Evolutionary conservation across 352 stramenopile species (phyloP).

Genomic region (Pythium sp.): DNA sequence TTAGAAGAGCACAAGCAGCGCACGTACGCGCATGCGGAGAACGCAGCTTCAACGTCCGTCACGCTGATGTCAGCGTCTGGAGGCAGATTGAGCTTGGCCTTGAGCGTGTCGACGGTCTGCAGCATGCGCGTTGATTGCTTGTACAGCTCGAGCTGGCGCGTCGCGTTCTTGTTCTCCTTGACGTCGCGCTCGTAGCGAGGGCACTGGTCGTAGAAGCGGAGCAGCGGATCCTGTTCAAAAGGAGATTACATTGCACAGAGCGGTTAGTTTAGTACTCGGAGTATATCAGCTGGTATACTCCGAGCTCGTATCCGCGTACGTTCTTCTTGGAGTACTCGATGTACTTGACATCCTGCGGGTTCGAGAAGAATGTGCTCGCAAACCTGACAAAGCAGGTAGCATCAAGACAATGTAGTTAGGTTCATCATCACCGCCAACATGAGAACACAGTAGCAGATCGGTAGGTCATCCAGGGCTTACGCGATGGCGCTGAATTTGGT

Average conservation of each 20-base stretch:
- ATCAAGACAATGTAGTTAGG: background rate
- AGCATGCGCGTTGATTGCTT: constrained; percentile 26
- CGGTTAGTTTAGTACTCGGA: too few relatives aligned
- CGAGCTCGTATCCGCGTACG: constrained; percentile 8
- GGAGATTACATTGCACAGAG: background rate
- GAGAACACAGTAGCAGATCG: background rate
- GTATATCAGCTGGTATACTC: too few relatives aligned
- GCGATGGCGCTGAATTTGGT: constrained; percentile 53
- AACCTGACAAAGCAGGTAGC: constrained; percentile 30
- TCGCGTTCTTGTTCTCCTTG: constrained; percentile 33
- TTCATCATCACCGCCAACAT: too few relatives aligned
- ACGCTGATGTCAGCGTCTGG: constrained; percentile 18
- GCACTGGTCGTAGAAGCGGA: constrained; percentile 66
- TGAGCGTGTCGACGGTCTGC: constrained; percentile 19
- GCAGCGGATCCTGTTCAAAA: constrained; percentile 33
- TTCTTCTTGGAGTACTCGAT: constrained; percentile 36
- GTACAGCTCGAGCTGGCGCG: constrained; percentile 28
- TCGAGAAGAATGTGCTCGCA: constrained; percentile 50
- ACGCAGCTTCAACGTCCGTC: constrained; percentile 33
- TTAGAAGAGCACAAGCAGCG: background rate
- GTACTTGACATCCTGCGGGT: constrained; percentile 40
- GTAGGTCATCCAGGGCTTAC: constrained; percentile 20
- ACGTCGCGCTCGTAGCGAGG: constrained; percentile 47
- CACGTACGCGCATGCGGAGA: constrained; percentile 45
- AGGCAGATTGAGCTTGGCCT: constrained; percentile 15